phyloP scores from a whole-genome alignment of 148 eudicot species.

The Euryodendron excelsum region DNA sequence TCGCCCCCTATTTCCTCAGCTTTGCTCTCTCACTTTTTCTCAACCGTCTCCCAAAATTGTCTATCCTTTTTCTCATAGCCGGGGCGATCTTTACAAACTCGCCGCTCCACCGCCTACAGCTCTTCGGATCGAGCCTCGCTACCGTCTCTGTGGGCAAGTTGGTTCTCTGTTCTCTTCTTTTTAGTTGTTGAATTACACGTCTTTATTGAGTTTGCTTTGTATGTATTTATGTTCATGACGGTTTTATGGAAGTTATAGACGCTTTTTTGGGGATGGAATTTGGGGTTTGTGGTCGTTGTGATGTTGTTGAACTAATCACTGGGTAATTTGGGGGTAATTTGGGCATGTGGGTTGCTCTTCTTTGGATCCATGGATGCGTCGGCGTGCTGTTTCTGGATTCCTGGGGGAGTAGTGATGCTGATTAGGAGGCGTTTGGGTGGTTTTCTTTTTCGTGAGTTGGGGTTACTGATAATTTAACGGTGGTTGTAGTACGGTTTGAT shows the following conservation, averaged over 20 bases:
- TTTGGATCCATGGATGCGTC: slow-evolving; percentile 33
- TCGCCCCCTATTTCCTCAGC: not conserved
- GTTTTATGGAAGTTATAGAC: not conserved
- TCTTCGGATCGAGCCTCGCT: not conserved
- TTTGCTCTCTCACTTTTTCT: not conserved
- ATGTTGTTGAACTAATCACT: slow-evolving; percentile 26
- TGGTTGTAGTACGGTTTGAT: not conserved
- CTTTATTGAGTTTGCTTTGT: not conserved
- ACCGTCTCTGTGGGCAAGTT: slow-evolving; percentile 14
- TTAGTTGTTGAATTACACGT: slow-evolving; percentile 4
- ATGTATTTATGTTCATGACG: not conserved
- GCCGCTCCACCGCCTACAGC: not conserved
- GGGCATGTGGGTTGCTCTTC: slow-evolving; percentile 38
- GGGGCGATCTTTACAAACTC: slow-evolving; percentile 7
- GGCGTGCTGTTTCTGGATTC: slow-evolving; percentile 34
- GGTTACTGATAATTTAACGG: slow-evolving; percentile 1
- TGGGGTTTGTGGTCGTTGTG: not conserved
- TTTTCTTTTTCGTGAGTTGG: slow-evolving; percentile 5
- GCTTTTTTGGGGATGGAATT: no score
- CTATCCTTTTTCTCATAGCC: not conserved
- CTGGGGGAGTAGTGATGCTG: slow-evolving; percentile 24
- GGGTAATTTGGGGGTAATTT: slow-evolving; percentile 18
- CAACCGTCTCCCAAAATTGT: not conserved
- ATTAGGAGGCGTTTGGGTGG: slow-evolving; percentile 19
- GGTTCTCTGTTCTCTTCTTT: not conserved